A percentile compares a stretch with the other conserved stretches of the same genome.
phyloP scores from a whole-genome alignment of 78 protist species.

The Cavenderia fasciculata region DNA sequence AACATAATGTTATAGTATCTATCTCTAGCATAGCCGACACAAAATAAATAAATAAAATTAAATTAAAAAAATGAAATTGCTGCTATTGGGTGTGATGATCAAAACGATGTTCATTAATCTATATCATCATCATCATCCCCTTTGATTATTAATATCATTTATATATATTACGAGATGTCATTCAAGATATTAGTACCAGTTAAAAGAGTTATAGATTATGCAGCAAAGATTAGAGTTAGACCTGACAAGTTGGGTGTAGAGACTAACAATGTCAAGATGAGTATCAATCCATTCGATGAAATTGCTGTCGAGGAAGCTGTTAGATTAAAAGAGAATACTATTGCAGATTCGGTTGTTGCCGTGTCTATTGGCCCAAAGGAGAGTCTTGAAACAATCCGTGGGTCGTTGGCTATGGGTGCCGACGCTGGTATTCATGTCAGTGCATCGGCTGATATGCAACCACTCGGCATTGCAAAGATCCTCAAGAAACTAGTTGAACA shows the following conservation, averaged over 20 bases:
- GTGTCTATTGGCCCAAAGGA: constrained; percentile 91
- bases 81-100: no score
- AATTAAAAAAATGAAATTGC: no score
- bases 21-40: no score
- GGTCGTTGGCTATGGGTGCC: constrained; percentile 96
- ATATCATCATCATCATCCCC: no score
- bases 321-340: constrained; percentile 89
- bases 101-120: no score
- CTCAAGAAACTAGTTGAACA: constrained; percentile 81
- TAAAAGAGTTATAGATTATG: constrained; percentile 97
- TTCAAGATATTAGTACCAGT: constrained; percentile 70
- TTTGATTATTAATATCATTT: no score
- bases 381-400: constrained; percentile 45
- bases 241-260: constrained; percentile 93
- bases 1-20: no score
- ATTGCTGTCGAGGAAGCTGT: constrained; percentile 96
- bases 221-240: constrained; percentile 93
- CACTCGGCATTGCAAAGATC: constrained; percentile 95
- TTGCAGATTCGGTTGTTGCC: constrained; percentile 93
- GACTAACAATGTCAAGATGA: constrained; percentile 93
- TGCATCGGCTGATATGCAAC: constrained; percentile 77
- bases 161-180: no score
- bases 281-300: constrained; percentile 98
- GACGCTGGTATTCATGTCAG: constrained; percentile 95
- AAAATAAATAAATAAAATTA: no score